Base-by-base conservation (phyloP, 2,329 filamentous ascomycete genomes). In the Westerdykella sp. region DNA sequence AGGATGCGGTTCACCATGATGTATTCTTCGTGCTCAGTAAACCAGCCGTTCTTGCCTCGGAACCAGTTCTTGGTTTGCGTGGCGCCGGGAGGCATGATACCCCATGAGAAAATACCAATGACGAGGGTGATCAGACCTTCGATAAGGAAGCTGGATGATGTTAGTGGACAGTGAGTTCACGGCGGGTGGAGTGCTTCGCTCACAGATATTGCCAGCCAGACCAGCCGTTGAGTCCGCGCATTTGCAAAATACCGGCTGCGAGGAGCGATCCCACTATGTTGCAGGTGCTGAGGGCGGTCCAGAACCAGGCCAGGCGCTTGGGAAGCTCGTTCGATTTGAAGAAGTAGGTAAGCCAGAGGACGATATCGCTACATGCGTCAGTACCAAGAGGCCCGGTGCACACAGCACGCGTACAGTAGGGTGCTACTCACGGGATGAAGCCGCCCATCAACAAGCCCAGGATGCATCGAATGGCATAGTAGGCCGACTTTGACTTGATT, bases 1-100 rank as follows among this genome's bases (percentile, higher is more conserved):
- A 81, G 66, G 9, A 79, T 67, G 1, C 79, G 69, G 50, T 82
- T 83, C 21, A 83, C 77, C 47, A 83, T 73, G 51, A 83, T 83
- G 40, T 69, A 69, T 53, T 83, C 80, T 2, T 73, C 80, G 2
- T 72, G 72, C 36, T 81, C 76, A 2, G 55, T 75, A 59, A 83
- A 84, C 76, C 79, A 84, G 1, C 80, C 80, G 41, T 76, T 74
- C 10, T 77, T 77, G 6, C 59, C 56, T 10, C 78, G 73, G 53
- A 77, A 78, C 74, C 75, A 78, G 37, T 70, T 75, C 34, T 69
- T 70, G 0, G 78, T 81, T 48, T 80, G 72, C 3, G 45, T 48
- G 2, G 62, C 54, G n/a, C 57, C 63, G 1, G 64, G 58, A 2
- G 78, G 78, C 73, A 83, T 78, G 16, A 79, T 67, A 10, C 75